Evolutionary conservation across 345 rosid genomes (phyloP).

Genomic region (Psidium friedrichsthalianum): DNA sequence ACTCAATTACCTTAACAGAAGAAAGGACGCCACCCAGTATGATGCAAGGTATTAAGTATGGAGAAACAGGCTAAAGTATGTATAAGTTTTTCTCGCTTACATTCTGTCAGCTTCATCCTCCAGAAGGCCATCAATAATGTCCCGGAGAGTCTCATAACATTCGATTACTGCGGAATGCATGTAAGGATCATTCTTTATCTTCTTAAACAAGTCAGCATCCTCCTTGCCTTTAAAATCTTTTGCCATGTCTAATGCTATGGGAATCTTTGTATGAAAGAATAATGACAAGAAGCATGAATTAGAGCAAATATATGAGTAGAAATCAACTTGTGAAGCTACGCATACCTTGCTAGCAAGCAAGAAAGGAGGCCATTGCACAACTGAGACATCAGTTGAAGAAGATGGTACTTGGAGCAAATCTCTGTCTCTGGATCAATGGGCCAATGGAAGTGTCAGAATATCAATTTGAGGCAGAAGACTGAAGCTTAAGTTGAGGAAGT

Average conservation of each 20-base stretch:
- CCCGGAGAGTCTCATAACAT: conserved; percentile 66
- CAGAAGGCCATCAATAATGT: conserved; percentile 50
- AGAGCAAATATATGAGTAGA: background rate
- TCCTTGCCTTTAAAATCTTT: conserved; percentile 79
- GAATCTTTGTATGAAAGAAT: conserved; percentile 50
- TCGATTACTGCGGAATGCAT: conserved; percentile 77
- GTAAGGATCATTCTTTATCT: conserved; percentile 55
- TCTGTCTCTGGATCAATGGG: conserved; percentile 46
- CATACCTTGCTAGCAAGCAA: conserved; percentile 95
- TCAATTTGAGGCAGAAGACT: conserved; percentile 1
- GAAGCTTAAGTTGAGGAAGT: conserved; percentile 5
- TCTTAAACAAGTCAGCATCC: conserved; percentile 63
- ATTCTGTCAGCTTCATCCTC: conserved; percentile 48
- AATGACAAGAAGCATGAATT: background rate
- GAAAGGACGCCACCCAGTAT: background rate
- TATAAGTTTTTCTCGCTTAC: conserved; percentile 27
- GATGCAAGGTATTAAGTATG: background rate
- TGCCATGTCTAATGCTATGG: conserved; percentile 98
- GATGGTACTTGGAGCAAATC: conserved; percentile 86
- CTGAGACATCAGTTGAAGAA: conserved; percentile 53
- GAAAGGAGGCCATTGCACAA: conserved; percentile 95
- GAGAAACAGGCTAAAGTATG: background rate
- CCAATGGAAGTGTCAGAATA: conserved; percentile 6
- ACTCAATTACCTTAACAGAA: background rate
- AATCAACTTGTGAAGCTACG: conserved; percentile 3